Evolutionary conservation across 176 grass and related monocot species (phyloP), one percentile per base, ranked within the genome.

Genomic region (Cenchrus americanus): DNA sequence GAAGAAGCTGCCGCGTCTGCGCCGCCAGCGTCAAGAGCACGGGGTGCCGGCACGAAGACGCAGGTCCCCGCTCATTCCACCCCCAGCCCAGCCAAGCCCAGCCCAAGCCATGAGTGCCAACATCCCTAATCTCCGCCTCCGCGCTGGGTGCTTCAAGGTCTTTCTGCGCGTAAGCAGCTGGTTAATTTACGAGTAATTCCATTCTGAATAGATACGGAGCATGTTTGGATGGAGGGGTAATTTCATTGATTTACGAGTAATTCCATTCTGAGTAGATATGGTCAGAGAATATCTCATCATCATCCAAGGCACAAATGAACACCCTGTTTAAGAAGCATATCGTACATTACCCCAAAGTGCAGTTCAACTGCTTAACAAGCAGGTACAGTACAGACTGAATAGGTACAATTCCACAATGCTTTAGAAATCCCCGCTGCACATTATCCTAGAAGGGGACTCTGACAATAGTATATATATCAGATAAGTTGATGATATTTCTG

Each of bases 351-450:
- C 64, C 44, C 72, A 63, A 77, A 57, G 7, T 51, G 78, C 78
- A 86, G 83, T 90, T 82, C 88, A 68, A 80, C 58, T 61, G 87
- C 81, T 80, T 59, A 14, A 43, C 68, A 84, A 67, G 69, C 87
- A 68, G 61, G 49, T 80, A 82, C 46, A 80, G 61, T 88, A 80
- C 68, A 78, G 74, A 83, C 80, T 87, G 88, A 87, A 87, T 87
- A 75, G 42, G 52, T 75, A 69, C 82, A 89, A 69, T 89, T 67
- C 37, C 61, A 73, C 61, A 51, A 80, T 50, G 60, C 24, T 67
- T 83, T 67, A 66, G 32, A 73, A 67, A 74, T 69, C 24, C 84
- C 60, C 47, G 4, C 75, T 75, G 61, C 67, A 86, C n/a, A 63
- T 55, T 83, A 79, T 70, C 80, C 80, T 23, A 64, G 6, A 3